Evolutionary conservation across 1,284 basidiomycete species (phyloP), one percentile per base, ranked within the genome.

Genomic region (Termitomyces sp.): DNA sequence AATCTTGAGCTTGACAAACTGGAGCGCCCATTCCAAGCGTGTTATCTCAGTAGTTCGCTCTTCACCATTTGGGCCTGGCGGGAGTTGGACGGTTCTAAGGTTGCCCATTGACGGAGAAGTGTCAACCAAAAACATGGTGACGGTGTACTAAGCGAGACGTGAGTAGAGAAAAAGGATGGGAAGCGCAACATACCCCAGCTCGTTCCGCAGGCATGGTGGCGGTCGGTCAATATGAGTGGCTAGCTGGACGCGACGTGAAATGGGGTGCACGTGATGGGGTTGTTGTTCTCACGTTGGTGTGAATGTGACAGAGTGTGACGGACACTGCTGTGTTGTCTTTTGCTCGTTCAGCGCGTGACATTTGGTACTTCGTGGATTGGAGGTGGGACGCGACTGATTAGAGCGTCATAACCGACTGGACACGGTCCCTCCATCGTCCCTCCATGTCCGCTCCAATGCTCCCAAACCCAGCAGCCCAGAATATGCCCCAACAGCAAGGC

Each of bases 101-200:
- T 77, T 80, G 16, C 79, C 86, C 93, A 97, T 96, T 37, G 91
- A 85, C 49, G 87, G 80, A 2, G 91, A 94, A 43, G 90, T 75
- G 74, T 97, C 94, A 62, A 97, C 72, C 64, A 93, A 78, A 65
- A 93, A 97, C 79, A 91, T 84, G 16, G 86, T 88, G 4, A 86
- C 88, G 0, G 87, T 89, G 64, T 85, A 91, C 88, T 91, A 57
- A 14, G 52, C 0, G 46, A 9, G 11, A 40, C 40, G 31, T 46
- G 16, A 62, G 51, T 34, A 21, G 8, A 39, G 10, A 46, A 45
- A 46, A 47, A 52, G n/a, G 11, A 21, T 28, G 19, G 53, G 10
- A 21, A 41, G 33, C 11, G 21, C 26, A 60, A 68, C 79, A 45
- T 70, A 89, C 87, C 24, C 88, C 88, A 56, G 86, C 86, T 63